Conservation (phyloP, 306 rosid genomes). For the Vachellia pachyceras region DNA sequence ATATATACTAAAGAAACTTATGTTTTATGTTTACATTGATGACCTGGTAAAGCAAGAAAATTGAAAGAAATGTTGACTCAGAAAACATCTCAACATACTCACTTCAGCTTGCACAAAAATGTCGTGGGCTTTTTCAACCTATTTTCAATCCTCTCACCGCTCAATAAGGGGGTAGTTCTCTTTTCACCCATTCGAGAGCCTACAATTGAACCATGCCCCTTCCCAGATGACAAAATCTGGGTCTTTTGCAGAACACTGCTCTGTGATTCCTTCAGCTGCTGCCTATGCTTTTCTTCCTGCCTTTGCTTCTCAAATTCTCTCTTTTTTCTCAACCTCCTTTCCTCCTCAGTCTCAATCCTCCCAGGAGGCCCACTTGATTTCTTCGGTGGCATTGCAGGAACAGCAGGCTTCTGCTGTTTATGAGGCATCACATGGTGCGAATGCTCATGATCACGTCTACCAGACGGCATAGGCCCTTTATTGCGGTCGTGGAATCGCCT, state of each 20-base stretch:
- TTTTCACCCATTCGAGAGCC: slow-evolving; percentile 93
- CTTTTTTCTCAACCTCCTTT: slow-evolving; percentile 77
- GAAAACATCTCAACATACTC: slow-evolving; percentile 55
- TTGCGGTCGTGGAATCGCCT: slow-evolving; percentile 52
- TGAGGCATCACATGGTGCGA: slow-evolving; percentile 54
- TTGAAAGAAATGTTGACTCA: slow-evolving; percentile 11
- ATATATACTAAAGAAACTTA: background rate
- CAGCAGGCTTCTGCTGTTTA: slow-evolving; percentile 70
- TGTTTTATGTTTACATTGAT: background rate
- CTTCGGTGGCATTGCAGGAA: slow-evolving; percentile 52
- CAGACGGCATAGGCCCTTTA: slow-evolving; percentile 57
- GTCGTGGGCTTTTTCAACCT: slow-evolving; percentile 98
- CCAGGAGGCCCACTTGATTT: slow-evolving; percentile 59
- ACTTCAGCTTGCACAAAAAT: slow-evolving; percentile 96
- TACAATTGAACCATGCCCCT: slow-evolving; percentile 80
- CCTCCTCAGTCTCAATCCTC: slow-evolving; percentile 86
- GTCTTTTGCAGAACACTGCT: slow-evolving; percentile 72
- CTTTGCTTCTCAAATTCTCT: slow-evolving; percentile 87
- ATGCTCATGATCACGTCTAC: slow-evolving; percentile 67
- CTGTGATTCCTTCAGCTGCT: slow-evolving; percentile 88
- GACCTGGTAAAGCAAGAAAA: background rate
- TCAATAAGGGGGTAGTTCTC: slow-evolving; percentile 72
- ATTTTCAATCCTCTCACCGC: slow-evolving; percentile 91
- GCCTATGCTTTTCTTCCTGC: slow-evolving; percentile 92
- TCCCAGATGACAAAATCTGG: slow-evolving; percentile 72